These are phyloP conservation scores for Pseudogymnoascus sp. DNA, from an alignment of 2,329 filamentous ascomycete species.

Conservation along the genomic window DNA sequence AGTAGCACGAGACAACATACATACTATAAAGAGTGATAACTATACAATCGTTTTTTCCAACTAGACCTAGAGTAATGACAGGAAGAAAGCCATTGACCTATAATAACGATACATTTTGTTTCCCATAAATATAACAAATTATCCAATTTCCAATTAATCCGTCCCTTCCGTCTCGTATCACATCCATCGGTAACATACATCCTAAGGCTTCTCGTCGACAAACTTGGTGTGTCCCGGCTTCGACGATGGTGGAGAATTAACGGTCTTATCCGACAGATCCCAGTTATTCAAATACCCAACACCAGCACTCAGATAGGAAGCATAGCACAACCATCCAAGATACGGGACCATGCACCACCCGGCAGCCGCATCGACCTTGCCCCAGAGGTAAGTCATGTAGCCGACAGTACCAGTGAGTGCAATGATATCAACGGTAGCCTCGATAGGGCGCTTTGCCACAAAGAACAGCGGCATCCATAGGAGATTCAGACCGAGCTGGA, in stretches of 20 bases:
- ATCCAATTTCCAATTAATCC: constrained; percentile 9
- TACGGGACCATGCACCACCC: constrained; percentile 76
- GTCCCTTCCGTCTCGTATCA: constrained; percentile 17
- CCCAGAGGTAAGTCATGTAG: constrained; percentile 72
- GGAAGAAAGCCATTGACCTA: neutral
- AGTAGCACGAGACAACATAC: neutral
- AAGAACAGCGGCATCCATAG: constrained; percentile 95
- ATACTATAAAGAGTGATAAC: neutral
- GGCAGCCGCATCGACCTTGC: constrained; percentile 62
- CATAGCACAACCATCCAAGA: constrained; percentile 78
- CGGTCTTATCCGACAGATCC: constrained; percentile 42
- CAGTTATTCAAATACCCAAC: constrained; percentile 63
- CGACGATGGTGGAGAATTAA: constrained; percentile 17
- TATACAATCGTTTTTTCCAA: neutral
- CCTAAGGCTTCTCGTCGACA: constrained; percentile 26
- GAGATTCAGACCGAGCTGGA: constrained; percentile 79
- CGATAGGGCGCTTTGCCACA: constrained; percentile 61
- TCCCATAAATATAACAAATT: neutral
- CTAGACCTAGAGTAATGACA: neutral
- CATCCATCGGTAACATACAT: constrained; percentile 15
- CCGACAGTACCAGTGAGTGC: constrained; percentile 64
- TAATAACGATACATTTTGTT: neutral
- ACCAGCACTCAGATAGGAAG: constrained; percentile 72
- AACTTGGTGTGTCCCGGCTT: constrained; percentile 24
- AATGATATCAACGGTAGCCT: constrained; percentile 69